phyloP scores from a whole-genome alignment of 768 basidiomycete species.

The Psilocybe cyanescens region DNA sequence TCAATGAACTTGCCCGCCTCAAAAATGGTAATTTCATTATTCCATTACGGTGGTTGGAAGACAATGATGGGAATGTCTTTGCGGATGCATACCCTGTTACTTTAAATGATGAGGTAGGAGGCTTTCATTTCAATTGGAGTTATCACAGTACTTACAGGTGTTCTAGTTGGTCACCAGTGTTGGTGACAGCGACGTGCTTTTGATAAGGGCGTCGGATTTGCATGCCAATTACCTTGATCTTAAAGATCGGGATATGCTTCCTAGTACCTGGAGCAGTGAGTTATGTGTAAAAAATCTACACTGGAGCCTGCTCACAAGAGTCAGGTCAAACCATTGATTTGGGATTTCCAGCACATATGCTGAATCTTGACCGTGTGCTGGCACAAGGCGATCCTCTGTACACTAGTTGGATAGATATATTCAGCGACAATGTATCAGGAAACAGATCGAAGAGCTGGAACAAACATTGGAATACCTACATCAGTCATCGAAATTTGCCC shows the following conservation, averaged over 20 bases:
- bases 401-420: slow-evolving; percentile 34
- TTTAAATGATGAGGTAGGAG: background rate
- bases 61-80: slow-evolving; percentile 17
- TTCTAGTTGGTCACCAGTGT: background rate
- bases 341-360: slow-evolving; percentile 23
- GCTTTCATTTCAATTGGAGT: background rate
- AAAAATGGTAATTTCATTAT: slow-evolving; percentile 21
- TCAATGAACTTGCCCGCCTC: slow-evolving; percentile 22
- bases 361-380: slow-evolving; percentile 32
- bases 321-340: background rate
- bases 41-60: slow-evolving; percentile 28
- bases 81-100: slow-evolving; percentile 19
- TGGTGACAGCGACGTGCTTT: background rate
- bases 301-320: background rate
- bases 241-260: background rate
- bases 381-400: slow-evolving; percentile 35
- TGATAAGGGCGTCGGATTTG: too few relatives aligned
- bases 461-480: slow-evolving; percentile 46
- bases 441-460: slow-evolving; percentile 49
- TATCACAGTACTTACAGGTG: background rate
- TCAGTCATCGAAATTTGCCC: slow-evolving; percentile 40
- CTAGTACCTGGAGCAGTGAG: background rate
- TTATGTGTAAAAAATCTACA: background rate
- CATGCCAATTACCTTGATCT: too few relatives aligned
- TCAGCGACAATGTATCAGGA: slow-evolving; percentile 47